Evolutionary conservation across 192 early-diverging fungal species (phyloP), one percentile per base, ranked within the genome.

Genomic region (Thoreauomyces humboldtii): DNA sequence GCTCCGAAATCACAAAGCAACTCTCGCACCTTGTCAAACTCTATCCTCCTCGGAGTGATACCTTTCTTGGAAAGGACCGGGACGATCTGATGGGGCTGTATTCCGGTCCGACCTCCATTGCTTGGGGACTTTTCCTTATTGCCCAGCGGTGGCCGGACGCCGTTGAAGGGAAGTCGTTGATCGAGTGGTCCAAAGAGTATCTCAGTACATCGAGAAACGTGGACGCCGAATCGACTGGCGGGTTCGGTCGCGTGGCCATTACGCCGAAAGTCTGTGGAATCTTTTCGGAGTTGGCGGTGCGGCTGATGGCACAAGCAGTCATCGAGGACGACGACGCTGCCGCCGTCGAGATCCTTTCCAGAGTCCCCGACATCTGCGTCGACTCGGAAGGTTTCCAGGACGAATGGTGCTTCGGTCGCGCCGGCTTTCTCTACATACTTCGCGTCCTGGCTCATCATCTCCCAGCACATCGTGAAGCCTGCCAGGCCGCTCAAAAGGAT

Each of bases 291-390:
- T 22, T 46, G 3, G 44, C 44, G 19, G 14, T 14, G 4, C 44
- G 44, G n/a, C 44, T 46, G 2, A 46, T 24, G 4, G 4, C 14
- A 22, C 44, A 46, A 14, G 44, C 44, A 46, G 44, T 46, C 4
- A 46, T 46, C 19, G 44, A 46, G 14, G 44, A 46, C 19, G 44
- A 46, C 44, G 44, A 46, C 44, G 44, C 44, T 6, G 44, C 44
- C 4, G 44, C 25, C 19, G 12, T 22, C 3, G 4, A 46, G 44
- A 17, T 46, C 14, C 14, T 46, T 3, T 46, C 44, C 4, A 17
- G 14, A 3, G 44, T 46, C 14, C 44, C 44, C 12, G 44, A 17
- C 14, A 24, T 46, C 3, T 46, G 44, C 44, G 44, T 24, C 14
- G 44, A 46, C 44, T 46, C 44, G n/a, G 44, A 46, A 46, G 14